These are phyloP conservation scores for Penicillium canariense DNA, from an alignment of 495 filamentous ascomycete genomes.

Conservation along the genomic window DNA sequence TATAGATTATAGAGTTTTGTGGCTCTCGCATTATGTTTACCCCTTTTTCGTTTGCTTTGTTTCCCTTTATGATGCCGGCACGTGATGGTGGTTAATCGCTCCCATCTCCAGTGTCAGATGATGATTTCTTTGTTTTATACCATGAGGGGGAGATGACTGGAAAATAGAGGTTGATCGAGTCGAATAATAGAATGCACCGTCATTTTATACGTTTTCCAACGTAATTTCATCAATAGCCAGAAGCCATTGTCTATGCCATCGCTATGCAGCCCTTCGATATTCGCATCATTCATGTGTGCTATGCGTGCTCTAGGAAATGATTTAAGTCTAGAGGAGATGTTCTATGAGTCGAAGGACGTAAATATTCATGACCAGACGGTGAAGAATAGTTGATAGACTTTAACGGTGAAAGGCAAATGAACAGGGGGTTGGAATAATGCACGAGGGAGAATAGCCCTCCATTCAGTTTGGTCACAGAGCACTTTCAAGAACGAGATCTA, in stretches of 20 bases:
- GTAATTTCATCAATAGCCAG: too few species aligned
- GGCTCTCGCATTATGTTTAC: constrained; percentile 17
- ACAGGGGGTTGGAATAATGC: too few species aligned
- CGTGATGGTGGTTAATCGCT: constrained; percentile 14
- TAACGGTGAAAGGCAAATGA: too few species aligned
- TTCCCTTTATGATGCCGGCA: constrained; percentile 6
- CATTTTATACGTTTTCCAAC: background rate
- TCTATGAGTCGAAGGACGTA: too few species aligned
- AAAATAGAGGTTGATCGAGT: background rate
- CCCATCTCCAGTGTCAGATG: constrained; percentile 7
- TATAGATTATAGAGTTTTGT: constrained; percentile 17
- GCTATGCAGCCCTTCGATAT: too few species aligned
- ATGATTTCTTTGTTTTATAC: constrained; percentile 12
- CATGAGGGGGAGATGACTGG: constrained; percentile 1
- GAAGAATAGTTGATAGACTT: background rate
- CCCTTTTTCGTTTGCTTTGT: background rate
- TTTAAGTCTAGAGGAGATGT: too few species aligned
- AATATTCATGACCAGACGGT: background rate
- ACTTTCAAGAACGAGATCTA: too few species aligned
- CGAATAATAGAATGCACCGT: background rate
- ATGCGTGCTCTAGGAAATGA: too few species aligned
- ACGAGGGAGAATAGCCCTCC: too few species aligned
- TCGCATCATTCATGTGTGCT: too few species aligned
- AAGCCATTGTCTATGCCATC: too few species aligned
- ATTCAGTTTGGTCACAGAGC: too few species aligned